phyloP scores from a whole-genome alignment of 306 rosid species.

The Crataegus laevigata region DNA sequence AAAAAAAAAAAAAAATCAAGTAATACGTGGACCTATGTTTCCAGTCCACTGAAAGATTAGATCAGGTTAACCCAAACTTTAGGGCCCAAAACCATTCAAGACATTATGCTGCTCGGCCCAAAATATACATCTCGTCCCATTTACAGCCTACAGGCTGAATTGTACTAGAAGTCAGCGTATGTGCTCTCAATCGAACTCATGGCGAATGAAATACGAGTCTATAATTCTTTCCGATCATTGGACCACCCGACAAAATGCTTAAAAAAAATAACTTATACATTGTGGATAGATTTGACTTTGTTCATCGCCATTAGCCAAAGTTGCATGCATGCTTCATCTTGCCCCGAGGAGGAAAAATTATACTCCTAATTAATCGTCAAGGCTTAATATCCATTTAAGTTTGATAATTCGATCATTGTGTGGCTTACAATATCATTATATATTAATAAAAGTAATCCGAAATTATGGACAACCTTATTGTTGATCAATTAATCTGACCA shows the following conservation, averaged over 20 bases:
- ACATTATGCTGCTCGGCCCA: not conserved
- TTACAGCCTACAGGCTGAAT: no score
- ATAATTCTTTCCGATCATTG: no score
- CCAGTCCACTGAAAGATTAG: not conserved
- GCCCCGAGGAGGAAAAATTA: not conserved
- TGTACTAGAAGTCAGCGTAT: no score
- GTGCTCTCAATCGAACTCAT: no score
- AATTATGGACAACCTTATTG: not conserved
- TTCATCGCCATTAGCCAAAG: not conserved
- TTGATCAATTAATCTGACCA: not conserved
- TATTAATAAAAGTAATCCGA: no score
- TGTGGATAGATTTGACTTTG: not conserved
- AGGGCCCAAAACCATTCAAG: not conserved
- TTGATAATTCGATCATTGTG: not conserved
- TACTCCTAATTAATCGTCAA: not conserved
- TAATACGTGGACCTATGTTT: not conserved
- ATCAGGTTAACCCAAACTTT: not conserved
- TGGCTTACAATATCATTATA: not conserved
- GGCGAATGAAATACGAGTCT: rapidly evolving
- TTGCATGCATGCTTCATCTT: not conserved
- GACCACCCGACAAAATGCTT: no score
- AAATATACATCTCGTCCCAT: not conserved
- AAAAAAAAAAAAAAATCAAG: no score
- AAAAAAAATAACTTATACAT: no score
- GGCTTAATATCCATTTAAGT: not conserved